Conservation (phyloP, 768 basidiomycete genomes). For the Pulveroboletus ravenelii region DNA sequence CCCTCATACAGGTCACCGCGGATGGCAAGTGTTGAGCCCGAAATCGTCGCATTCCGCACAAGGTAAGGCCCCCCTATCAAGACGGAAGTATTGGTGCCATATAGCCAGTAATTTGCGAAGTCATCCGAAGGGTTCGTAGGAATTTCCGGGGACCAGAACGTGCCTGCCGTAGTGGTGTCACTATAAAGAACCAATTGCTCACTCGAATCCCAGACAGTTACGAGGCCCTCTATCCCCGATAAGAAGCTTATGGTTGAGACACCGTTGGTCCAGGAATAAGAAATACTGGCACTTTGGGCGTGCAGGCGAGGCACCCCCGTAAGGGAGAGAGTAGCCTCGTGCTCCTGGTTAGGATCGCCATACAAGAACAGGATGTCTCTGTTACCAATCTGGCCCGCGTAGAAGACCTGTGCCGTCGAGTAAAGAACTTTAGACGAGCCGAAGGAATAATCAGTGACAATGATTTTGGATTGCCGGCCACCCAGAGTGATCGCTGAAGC, state of each 20-base stretch:
- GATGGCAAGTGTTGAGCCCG: conserved; percentile 49
- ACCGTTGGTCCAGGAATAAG: conserved; percentile 21
- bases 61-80: conserved; percentile 65
- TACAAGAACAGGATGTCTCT: conserved; percentile 63
- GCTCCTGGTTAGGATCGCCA: conserved; percentile 50
- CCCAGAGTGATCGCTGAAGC: conserved; percentile 50
- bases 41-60: conserved; percentile 51
- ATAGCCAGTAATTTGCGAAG: conserved; percentile 61
- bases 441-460: conserved; percentile 69
- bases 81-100: conserved; percentile 67
- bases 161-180: conserved; percentile 60
- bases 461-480: conserved; percentile 71
- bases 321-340: conserved; percentile 48
- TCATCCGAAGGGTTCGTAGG: conserved; percentile 35
- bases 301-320: conserved; percentile 43
- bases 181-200: conserved; percentile 65
- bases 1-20: conserved; percentile 64
- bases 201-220: conserved; percentile 63
- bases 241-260: conserved; percentile 50
- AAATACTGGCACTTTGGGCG: conserved; percentile 22
- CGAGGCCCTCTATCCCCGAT: conserved; percentile 51
- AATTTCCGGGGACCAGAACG: conserved; percentile 74
- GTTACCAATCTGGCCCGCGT: conserved; percentile 54
- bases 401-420: conserved; percentile 72
- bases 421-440: conserved; percentile 60